Evolutionary conservation across 2,329 filamentous ascomycete genomes (phyloP).

Genomic region (Xylariaceae sp.): DNA sequence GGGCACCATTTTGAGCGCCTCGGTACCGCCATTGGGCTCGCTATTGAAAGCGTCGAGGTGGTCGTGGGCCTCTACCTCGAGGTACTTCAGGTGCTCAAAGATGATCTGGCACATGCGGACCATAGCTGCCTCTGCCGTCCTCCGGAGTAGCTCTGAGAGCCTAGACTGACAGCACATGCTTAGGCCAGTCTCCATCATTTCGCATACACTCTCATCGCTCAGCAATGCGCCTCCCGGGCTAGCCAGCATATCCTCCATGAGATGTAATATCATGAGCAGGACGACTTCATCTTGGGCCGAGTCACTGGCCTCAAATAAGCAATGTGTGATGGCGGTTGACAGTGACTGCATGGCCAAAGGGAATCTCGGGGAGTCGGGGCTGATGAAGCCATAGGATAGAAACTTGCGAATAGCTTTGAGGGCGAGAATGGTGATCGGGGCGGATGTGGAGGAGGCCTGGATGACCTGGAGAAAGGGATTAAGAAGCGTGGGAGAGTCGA

Average conservation of each 20-base stretch:
- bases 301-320: constrained; percentile 94
- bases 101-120: constrained; percentile 99
- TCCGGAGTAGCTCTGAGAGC: constrained; percentile 82
- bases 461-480: constrained; percentile 96
- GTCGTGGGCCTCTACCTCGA: constrained; percentile 72
- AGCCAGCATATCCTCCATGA: constrained; percentile 98
- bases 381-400: constrained; percentile 89
- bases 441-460: constrained; percentile 90
- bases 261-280: constrained; percentile 84
- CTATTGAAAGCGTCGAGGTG: constrained; percentile 63
- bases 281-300: constrained; percentile 94
- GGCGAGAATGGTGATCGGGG: constrained; percentile 91
- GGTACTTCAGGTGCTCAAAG: constrained; percentile 84
- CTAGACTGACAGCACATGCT: constrained; percentile 95
- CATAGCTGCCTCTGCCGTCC: constrained; percentile 95
- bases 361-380: constrained; percentile 78
- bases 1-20: constrained; percentile 80
- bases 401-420: constrained; percentile 94
- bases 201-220: constrained; percentile 97
- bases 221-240: constrained; percentile 86
- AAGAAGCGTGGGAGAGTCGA: constrained; percentile 84
- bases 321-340: constrained; percentile 93
- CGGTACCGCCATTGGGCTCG: constrained; percentile 63
- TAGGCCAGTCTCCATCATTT: constrained; percentile 98
- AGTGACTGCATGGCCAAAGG: constrained; percentile 90